Evolutionary conservation across 108 stramenopile genomes (phyloP), one percentile per base, ranked within the genome.

Genomic region (Skeletonema tropicum): DNA sequence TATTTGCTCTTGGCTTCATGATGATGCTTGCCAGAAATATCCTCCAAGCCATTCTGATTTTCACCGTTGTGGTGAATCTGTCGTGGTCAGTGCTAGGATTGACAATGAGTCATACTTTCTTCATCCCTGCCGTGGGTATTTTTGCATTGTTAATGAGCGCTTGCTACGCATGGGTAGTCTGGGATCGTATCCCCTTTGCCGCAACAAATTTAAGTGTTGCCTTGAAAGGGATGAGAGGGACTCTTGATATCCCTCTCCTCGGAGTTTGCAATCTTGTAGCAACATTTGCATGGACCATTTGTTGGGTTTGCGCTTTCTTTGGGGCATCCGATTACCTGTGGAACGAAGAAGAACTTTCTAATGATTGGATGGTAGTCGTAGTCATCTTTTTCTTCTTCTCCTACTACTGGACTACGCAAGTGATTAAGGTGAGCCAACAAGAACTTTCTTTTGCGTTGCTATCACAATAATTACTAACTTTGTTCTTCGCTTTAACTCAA

Each of bases 241-340:
- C 82, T 17, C 71, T 82, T 31, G 86, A 79, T 39, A 82, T 89
- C 41, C 79, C 82, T 12, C 19, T 83, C 14, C 49, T 90, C 36
- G 84, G 89, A 57, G 67, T 83, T 57, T 36, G 48, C 15, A 73
- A 71, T 26, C 49, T 78, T 23, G 60, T 86, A 36, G 57, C 87
- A 10, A 75, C 76, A n/a, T 75, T 92, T 42, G 6, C 85, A 11
- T 92, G 88, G 85, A 68, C 74, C 12, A 33, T 87, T 30, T 85
- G 80, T 79, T 92, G 89, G 89, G 66, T 86, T n/a, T 90, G 83
- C 45, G 88, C 89, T 6, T 79, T 90, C 76, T 82, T 88, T 58
- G 91, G 91, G 23, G 75, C 85, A 29, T 83, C 86, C 35, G 80
- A 89, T 67, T 77, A 76, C 14, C 70, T 79, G 36, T 77, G 84